Conservation (phyloP, 306 rosid genomes). For the Dryas alaskensis region DNA sequence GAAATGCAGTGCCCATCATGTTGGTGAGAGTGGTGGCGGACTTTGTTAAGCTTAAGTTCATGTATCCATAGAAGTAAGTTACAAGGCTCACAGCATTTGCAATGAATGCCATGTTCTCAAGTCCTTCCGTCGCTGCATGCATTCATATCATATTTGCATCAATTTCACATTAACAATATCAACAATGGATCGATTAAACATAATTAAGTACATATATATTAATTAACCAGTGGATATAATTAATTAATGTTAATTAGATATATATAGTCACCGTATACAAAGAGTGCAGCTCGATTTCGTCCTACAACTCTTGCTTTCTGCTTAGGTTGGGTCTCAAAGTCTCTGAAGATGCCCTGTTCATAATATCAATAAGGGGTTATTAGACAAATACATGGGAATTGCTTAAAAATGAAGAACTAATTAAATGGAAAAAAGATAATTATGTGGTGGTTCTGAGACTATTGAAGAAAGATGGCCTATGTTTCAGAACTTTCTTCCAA, state of each 20-base stretch:
- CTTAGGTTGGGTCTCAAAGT: slow-evolving; percentile 27
- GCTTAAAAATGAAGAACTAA: not conserved
- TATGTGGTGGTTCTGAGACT: too few relatives aligned
- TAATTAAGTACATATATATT: too few relatives aligned
- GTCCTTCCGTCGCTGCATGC: slow-evolving; percentile 63
- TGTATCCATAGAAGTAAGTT: slow-evolving; percentile 66
- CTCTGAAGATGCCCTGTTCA: slow-evolving; percentile 47
- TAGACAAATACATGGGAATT: not conserved
- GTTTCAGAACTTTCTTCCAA: not conserved
- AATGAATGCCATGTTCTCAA: slow-evolving; percentile 78
- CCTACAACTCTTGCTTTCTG: slow-evolving; percentile 38
- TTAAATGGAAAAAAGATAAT: not conserved
- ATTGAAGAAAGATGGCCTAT: too few relatives aligned
- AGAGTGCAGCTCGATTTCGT: slow-evolving; percentile 63
- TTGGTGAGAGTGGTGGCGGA: slow-evolving; percentile 79
- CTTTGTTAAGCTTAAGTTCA: slow-evolving; percentile 68
- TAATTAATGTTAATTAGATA: not conserved
- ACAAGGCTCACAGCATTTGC: slow-evolving; percentile 60
- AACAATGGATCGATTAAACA: too few relatives aligned
- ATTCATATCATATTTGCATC: too few relatives aligned
- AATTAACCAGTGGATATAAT: not conserved
- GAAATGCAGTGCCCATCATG: slow-evolving; percentile 68
- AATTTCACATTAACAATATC: not conserved
- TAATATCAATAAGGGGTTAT: not conserved
- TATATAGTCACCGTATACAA: slow-evolving; percentile 48